Base-by-base conservation (phyloP, 2,329 filamentous ascomycete genomes). In the Ramichloridium luteum region DNA sequence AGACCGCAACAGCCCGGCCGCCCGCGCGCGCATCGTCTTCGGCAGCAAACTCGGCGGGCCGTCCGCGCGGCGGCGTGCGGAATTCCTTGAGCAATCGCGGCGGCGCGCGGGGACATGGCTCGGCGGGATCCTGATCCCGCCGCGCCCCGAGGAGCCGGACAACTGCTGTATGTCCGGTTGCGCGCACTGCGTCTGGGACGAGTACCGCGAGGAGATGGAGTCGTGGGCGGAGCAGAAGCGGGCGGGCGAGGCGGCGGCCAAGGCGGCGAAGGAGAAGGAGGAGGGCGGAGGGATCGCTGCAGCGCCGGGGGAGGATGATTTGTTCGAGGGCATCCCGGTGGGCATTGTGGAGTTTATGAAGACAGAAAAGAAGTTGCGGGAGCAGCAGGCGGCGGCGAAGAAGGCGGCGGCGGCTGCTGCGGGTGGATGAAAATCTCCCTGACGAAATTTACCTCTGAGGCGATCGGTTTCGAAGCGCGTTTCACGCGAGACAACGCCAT, bases 101-200 rank as follows among this genome's bases (percentile, higher is more conserved):
- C 67, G 10, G n/a, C n/a, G n/a, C n/a, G 65, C 70, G 39, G 74
- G 74, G 30, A 71, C 64, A 6, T 64, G 74, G 38, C 65, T 94
- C 34, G 85, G 81, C 1, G 88, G 86, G 3, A 70, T 96, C 1
- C 59, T 74, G 12, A 79, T 96, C 4, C 90, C 90, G 2, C 86
- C 85, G 0, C 72, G 72, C 28, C 90, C 90, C 1, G 69, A 74
- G 28, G 88, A 98, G 58, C 90, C 90, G 3, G 90, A 96, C 50
- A 94, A 98, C 53, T 98, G 90, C 68, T 98, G 90, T 60, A 98
- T 98, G 90, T 90, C 82, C 51, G 90, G 90, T 3, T 98, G 90
- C 54, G 88, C 93, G 29, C 86, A 96, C 56, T 98, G 90, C 56
- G 90, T 96, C 3, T 96, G 86, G 86, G 86, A 94, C 48, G 67